These are phyloP conservation scores for Metarhizium album DNA, from an alignment of 2,329 filamentous ascomycete genomes.

Conservation along the genomic window DNA sequence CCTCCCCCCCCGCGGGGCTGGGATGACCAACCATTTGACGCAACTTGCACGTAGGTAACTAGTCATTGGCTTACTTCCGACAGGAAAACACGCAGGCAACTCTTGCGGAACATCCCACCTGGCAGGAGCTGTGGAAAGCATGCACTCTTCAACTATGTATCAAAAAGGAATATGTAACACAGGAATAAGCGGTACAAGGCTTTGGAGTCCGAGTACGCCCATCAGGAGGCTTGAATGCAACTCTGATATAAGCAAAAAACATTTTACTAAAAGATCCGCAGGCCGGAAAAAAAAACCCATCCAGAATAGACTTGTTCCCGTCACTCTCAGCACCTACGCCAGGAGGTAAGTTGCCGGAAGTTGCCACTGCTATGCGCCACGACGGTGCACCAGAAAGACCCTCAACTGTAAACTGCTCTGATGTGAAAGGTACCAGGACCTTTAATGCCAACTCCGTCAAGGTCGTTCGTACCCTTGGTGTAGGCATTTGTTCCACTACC, in stretches of 20 bases:
- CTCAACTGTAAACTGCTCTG: constrained; percentile 22
- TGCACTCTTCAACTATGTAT: constrained; percentile 4
- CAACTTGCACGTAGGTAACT: no score
- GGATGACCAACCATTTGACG: no score
- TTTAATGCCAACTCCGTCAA: constrained; percentile 32
- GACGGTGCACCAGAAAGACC: no score
- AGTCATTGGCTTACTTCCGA: no score
- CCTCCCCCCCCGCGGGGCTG: no score
- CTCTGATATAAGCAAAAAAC: neutral
- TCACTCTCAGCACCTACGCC: no score
- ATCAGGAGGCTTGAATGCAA: neutral
- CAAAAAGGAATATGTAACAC: constrained; percentile 8
- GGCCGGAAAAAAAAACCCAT: constrained; percentile 1
- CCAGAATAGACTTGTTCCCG: neutral
- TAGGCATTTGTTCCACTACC: constrained; percentile 28
- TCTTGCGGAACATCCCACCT: neutral
- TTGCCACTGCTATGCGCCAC: no score
- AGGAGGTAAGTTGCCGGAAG: no score
- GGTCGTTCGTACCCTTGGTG: constrained; percentile 23
- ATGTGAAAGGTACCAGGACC: constrained; percentile 19
- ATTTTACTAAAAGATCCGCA: neutral
- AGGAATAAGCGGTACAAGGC: constrained; percentile 3
- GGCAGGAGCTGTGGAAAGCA: neutral
- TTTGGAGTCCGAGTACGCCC: neutral
- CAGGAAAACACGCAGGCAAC: neutral